Percentiles rank a stretch among this genome's conserved stretches.
phyloP scores from a whole-genome alignment of 306 rosid genomes.

The Dryas alaskensis region DNA sequence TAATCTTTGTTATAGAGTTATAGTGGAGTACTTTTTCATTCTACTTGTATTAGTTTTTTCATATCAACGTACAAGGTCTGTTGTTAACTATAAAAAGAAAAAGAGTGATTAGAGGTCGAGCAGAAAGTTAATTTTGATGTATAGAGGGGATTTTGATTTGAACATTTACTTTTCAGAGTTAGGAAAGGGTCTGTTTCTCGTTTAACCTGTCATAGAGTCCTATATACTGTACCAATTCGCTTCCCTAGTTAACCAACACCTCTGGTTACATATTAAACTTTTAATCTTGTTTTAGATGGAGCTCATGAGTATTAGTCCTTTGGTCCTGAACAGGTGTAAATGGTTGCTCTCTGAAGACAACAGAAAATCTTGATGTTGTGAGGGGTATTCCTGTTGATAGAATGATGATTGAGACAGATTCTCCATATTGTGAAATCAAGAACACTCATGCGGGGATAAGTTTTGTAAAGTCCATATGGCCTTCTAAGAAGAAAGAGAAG shows the following conservation, averaged over 20 bases:
- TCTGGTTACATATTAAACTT: not conserved
- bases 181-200: not conserved
- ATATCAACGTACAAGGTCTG: too few species aligned
- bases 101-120: not conserved
- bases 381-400: conserved; percentile 73
- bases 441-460: conserved; percentile 83
- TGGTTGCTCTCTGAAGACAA: conserved; percentile 83
- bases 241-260: not conserved
- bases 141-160: not conserved
- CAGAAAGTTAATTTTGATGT: not conserved
- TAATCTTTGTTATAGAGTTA: too few species aligned
- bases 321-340: conserved; percentile 61
- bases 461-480: conserved; percentile 72
- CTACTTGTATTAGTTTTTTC: too few species aligned
- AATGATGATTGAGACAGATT: conserved; percentile 94
- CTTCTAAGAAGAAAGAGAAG: conserved; percentile 94
- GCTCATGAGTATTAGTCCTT: conserved; percentile 23
- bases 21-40: too few species aligned
- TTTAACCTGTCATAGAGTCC: not conserved
- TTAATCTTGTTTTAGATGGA: not conserved
- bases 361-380: conserved; percentile 79
- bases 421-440: conserved; percentile 94
- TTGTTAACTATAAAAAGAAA: too few species aligned
- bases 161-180: not conserved
- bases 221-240: not conserved